These are phyloP conservation scores for Sporobolomyces phaffii DNA, from an alignment of 768 basidiomycete species.

Conservation along the genomic window DNA sequence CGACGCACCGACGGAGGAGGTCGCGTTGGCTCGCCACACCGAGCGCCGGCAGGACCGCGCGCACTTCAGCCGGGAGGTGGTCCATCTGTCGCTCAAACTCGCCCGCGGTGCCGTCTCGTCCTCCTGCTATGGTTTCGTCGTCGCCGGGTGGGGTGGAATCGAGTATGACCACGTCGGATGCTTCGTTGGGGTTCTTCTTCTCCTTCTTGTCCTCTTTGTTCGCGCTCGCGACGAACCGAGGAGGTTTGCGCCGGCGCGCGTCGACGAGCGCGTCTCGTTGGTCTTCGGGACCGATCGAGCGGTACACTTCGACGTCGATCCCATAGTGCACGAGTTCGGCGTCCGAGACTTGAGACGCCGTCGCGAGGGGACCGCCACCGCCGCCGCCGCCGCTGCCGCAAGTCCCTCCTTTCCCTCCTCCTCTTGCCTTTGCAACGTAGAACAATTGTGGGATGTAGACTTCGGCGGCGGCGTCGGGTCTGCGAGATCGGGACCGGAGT, in stretches of 20 bases:
- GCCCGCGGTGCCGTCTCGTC: too few species aligned
- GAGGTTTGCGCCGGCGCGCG: slow-evolving; percentile 33
- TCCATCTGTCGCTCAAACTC: too few species aligned
- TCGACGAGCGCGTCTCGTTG: slow-evolving; percentile 68
- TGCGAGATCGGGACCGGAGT: too few species aligned
- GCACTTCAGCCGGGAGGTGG: too few species aligned
- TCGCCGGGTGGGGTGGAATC: not conserved
- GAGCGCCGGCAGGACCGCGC: not conserved
- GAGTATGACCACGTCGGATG: too few species aligned
- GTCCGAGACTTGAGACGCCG: slow-evolving; percentile 17
- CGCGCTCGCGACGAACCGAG: not conserved
- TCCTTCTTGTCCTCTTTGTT: too few species aligned
- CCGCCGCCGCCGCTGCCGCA: too few species aligned
- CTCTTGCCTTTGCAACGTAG: not conserved
- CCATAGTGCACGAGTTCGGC: slow-evolving; percentile 59
- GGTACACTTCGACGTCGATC: slow-evolving; percentile 70
- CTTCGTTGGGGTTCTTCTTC: not conserved
- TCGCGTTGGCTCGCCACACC: not conserved
- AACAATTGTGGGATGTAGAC: slow-evolving; percentile 42
- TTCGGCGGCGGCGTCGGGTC: not conserved
- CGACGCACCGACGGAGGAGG: not conserved
- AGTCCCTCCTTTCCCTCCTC: too few species aligned
- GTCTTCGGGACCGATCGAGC: slow-evolving; percentile 57
- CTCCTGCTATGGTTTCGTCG: not conserved
- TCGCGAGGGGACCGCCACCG: not conserved